These are phyloP conservation scores for Postia placenta DNA, from an alignment of 768 basidiomycete genomes.

Conservation along the genomic window DNA sequence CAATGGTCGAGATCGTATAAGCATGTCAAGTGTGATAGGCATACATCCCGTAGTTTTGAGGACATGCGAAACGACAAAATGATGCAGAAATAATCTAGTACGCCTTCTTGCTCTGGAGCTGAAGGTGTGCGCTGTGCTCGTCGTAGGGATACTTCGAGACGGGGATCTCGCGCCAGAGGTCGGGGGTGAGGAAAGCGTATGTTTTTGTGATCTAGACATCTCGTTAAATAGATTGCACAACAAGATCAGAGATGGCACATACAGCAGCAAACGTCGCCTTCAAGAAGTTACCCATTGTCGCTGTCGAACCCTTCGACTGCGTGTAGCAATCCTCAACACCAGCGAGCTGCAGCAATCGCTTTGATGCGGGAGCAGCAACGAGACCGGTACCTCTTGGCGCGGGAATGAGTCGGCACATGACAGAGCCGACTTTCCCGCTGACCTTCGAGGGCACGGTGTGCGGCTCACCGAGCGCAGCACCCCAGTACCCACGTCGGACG, in stretches of 20 bases:
- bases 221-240: background rate
- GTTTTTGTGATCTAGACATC: slow-evolving; percentile 84
- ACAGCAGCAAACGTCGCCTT: slow-evolving; percentile 94
- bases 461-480: slow-evolving; percentile 96
- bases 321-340: slow-evolving; percentile 98
- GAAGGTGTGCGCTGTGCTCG: slow-evolving; percentile 90
- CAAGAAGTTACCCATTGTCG: slow-evolving; percentile 98
- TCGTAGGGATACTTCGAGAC: slow-evolving; percentile 88
- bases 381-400: slow-evolving; percentile 99
- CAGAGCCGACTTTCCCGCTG: slow-evolving; percentile 96
- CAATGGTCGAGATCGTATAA: too few relatives aligned
- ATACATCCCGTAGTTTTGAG: slow-evolving; percentile 6
- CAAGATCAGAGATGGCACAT: slow-evolving; percentile 28
- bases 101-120: slow-evolving; percentile 74
- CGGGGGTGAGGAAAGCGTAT: slow-evolving; percentile 96
- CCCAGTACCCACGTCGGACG: slow-evolving; percentile 99
- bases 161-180: slow-evolving; percentile 94
- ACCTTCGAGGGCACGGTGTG: slow-evolving; percentile 99
- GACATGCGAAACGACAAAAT: background rate
- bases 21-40: background rate
- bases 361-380: slow-evolving; percentile 96
- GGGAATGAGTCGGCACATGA: slow-evolving; percentile 98
- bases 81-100: slow-evolving; percentile 35
- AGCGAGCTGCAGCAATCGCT: slow-evolving; percentile 94
- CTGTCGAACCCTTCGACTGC: slow-evolving; percentile 95